Conservation (phyloP, 768 basidiomycete species). For the Tubosaeta sp. region DNA sequence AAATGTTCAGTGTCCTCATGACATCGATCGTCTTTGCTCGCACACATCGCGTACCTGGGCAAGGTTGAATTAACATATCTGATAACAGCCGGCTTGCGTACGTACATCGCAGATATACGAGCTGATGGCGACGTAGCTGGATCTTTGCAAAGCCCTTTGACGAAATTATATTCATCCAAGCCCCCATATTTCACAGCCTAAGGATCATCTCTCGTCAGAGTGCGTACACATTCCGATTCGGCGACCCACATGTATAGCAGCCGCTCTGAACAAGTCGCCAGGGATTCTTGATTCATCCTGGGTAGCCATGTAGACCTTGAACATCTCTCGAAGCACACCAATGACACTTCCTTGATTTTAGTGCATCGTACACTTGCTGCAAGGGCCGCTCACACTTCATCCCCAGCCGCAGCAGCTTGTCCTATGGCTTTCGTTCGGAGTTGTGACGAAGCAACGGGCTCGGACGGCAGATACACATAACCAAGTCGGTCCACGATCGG, state of each 20-base stretch:
- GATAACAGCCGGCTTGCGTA: neutral
- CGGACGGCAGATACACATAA: slow-evolving; percentile 63
- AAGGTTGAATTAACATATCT: neutral
- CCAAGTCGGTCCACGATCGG: slow-evolving; percentile 80
- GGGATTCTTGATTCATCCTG: slow-evolving; percentile 77
- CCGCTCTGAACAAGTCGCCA: slow-evolving; percentile 64
- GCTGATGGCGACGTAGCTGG: slow-evolving; percentile 71
- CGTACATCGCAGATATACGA: slow-evolving; percentile 61
- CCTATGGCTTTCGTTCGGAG: slow-evolving; percentile 72
- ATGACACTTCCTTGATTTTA: slow-evolving; percentile 51
- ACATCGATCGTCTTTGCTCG: slow-evolving; percentile 51
- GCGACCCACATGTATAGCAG: slow-evolving; percentile 46
- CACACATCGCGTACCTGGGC: slow-evolving; percentile 59
- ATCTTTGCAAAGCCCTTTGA: slow-evolving; percentile 64
- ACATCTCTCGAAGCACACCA: slow-evolving; percentile 65
- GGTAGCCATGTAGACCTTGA: slow-evolving; percentile 63
- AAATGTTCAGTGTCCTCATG: slow-evolving; percentile 60
- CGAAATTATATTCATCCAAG: slow-evolving; percentile 65
- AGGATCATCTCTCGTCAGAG: slow-evolving; percentile 1
- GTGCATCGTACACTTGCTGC: neutral
- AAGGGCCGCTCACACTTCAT: slow-evolving; percentile 31
- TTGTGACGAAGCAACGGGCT: slow-evolving; percentile 63
- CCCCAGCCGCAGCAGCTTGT: slow-evolving; percentile 47
- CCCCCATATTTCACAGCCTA: slow-evolving; percentile 77
- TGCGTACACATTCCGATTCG: neutral